phyloP scores from a whole-genome alignment of 495 filamentous ascomycete species.

The Penicillium crystallinum region DNA sequence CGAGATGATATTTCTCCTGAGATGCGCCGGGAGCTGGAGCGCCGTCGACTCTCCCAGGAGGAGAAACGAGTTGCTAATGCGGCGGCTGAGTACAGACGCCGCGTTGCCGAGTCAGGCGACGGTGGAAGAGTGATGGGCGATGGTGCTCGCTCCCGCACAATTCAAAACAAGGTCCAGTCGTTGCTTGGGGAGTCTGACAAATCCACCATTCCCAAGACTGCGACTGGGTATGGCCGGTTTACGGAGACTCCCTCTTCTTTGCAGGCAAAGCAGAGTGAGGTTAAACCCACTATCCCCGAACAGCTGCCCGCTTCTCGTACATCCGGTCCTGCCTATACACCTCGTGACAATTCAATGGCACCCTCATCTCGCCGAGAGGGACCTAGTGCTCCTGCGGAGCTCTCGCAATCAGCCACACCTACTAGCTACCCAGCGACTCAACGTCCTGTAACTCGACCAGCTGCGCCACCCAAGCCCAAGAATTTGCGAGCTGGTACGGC shows the following conservation, averaged over 20 bases:
- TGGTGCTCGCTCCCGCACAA: conserved; percentile 62
- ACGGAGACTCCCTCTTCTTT: conserved; percentile 51
- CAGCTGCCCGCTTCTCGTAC: conserved; percentile 13
- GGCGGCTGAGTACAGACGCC: conserved; percentile 82
- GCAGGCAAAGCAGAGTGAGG: conserved; percentile 37
- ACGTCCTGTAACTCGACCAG: conserved; percentile 34
- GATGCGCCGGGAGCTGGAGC: conserved; percentile 85
- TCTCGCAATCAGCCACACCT: conserved; percentile 17
- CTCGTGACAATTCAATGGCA: conserved; percentile 11
- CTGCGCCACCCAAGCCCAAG: conserved; percentile 58
- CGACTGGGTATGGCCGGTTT: conserved; percentile 83
- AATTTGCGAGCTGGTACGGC: conserved; percentile 46
- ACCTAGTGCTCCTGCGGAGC: conserved; percentile 14
- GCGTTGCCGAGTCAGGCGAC: conserved; percentile 60
- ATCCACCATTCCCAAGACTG: conserved; percentile 60
- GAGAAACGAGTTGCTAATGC: conserved; percentile 89
- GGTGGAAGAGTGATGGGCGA: conserved; percentile 43
- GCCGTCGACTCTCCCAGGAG: conserved; percentile 76
- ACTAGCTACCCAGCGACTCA: conserved; percentile 20
- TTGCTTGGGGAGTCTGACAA: conserved; percentile 76
- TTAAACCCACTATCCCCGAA: background rate
- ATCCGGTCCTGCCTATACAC: conserved; percentile 17
- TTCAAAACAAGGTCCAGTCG: conserved; percentile 84
- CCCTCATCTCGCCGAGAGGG: conserved; percentile 14
- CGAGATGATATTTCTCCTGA: conserved; percentile 77